These are phyloP conservation scores for Elongisporangium prolatum DNA, from an alignment of 352 stramenopile species.

Conservation along the genomic window DNA sequence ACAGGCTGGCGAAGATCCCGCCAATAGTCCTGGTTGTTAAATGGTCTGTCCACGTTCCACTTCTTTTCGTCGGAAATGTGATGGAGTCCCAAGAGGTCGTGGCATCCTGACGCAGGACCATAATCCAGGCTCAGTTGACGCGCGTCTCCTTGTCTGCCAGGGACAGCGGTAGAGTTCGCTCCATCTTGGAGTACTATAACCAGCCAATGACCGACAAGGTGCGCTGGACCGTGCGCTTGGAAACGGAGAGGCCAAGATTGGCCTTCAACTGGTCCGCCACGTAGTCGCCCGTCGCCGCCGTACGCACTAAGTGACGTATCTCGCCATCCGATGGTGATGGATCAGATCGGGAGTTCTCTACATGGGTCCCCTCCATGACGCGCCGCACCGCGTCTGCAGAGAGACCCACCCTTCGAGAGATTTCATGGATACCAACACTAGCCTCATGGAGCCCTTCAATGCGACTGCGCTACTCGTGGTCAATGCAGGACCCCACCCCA, in stretches of 20 bases:
- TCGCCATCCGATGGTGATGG: constrained; percentile 1
- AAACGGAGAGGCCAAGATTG: constrained; percentile 3
- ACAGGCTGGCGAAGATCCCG: constrained; percentile 6
- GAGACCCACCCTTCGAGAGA: no score
- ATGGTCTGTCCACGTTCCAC: constrained; percentile 30
- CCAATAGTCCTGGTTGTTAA: constrained; percentile 28
- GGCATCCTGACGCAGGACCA: constrained; percentile 5
- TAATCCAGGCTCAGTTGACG: constrained; percentile 1
- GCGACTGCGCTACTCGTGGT: no score
- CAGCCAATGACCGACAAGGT: constrained; percentile 8
- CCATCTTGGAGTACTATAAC: constrained; percentile 15
- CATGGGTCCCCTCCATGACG: no score
- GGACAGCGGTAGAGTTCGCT: constrained; percentile 9
- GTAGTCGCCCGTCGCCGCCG: not conserved
- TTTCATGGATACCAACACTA: no score
- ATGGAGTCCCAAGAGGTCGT: constrained; percentile 24
- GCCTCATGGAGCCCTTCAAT: no score
- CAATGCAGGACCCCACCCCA: no score
- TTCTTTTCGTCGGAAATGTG: constrained; percentile 44
- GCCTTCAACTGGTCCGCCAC: constrained; percentile 6
- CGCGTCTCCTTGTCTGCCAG: not conserved
- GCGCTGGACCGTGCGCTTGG: constrained; percentile 9
- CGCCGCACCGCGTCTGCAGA: no score
- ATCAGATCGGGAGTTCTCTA: not conserved
- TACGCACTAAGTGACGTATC: not conserved